Percentiles rank a stretch among this genome's conserved stretches.
phyloP scores from a whole-genome alignment of 2,329 filamentous ascomycete genomes.

The Sarocladiaceae sp. region DNA sequence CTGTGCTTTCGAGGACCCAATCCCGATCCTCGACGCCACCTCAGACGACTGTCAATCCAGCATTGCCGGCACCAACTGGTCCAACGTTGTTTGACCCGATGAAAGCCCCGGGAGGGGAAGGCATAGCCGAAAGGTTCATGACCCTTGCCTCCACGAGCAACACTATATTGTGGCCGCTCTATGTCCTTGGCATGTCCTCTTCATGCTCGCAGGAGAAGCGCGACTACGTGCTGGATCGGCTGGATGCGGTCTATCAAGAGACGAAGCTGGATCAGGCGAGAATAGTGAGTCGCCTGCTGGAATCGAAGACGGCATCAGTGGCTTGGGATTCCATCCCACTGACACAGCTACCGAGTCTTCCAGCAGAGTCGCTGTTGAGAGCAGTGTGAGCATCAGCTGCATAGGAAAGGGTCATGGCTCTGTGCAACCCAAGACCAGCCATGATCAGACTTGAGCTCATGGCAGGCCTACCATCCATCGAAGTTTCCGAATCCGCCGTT shows the following conservation, averaged over 20 bases:
- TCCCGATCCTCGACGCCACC: conserved; percentile 19
- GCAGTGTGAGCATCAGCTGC: not conserved
- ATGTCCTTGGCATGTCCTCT: conserved; percentile 41
- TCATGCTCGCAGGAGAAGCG: conserved; percentile 34
- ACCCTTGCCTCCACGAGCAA: conserved; percentile 41
- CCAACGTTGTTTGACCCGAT: conserved; percentile 36
- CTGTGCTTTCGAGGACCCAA: not conserved
- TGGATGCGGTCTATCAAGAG: conserved; percentile 38
- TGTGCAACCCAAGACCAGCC: too few relatives aligned
- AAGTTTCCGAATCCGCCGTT: conserved; percentile 86
- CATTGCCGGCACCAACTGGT: conserved; percentile 9
- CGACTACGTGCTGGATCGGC: conserved; percentile 37
- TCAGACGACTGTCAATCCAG: conserved; percentile 10
- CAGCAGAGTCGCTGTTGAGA: not conserved
- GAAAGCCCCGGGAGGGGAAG: conserved; percentile 18
- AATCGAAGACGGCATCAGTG: not conserved
- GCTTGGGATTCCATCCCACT: not conserved
- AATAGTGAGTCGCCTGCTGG: conserved; percentile 22
- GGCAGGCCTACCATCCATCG: conserved; percentile 76
- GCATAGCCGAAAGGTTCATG: conserved; percentile 33
- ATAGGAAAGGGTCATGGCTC: too few relatives aligned
- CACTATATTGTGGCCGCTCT: conserved; percentile 44
- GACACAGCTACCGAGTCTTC: not conserved
- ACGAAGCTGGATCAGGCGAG: conserved; percentile 39
- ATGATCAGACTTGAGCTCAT: too few relatives aligned